Conservation (phyloP, 148 eudicot species). For the Amaranthus cruentus region DNA sequence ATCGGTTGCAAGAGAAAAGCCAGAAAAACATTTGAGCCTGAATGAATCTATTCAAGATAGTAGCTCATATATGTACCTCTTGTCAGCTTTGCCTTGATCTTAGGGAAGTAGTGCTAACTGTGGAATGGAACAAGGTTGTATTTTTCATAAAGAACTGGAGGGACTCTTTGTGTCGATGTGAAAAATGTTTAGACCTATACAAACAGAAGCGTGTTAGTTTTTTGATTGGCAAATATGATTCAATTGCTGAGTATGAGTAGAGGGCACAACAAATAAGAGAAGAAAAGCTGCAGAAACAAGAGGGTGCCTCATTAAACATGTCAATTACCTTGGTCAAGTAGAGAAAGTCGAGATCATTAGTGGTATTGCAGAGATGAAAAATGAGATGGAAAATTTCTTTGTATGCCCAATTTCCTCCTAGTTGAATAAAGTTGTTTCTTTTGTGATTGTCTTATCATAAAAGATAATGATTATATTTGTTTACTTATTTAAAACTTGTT, state of each 20-base stretch:
- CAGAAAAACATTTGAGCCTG: constrained; percentile 21
- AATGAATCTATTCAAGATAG: constrained; percentile 32
- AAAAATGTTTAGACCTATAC: constrained; percentile 52
- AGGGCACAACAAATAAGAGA: constrained; percentile 77
- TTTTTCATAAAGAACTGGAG: constrained; percentile 82
- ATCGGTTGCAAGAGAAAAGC: constrained; percentile 26
- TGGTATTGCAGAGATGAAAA: constrained; percentile 90
- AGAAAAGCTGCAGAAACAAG: constrained; percentile 72
- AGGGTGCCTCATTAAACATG: constrained; percentile 55
- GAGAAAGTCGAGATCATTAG: constrained; percentile 80
- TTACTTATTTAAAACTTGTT: constrained; percentile 4
- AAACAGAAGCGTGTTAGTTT: constrained; percentile 52
- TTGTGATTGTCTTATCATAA: neutral
- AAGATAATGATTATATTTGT: constrained; percentile 1
- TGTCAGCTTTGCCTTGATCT: constrained; percentile 62
- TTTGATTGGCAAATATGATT: constrained; percentile 74
- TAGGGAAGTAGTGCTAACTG: constrained; percentile 30
- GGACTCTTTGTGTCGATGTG: constrained; percentile 63
- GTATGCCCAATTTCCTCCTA: constrained; percentile 36
- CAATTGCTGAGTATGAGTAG: constrained; percentile 88
- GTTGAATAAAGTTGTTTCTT: neutral
- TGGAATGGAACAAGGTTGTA: constrained; percentile 43
- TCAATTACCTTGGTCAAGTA: constrained; percentile 75
- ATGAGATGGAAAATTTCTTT: constrained; percentile 67
- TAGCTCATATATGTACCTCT: constrained; percentile 24